Percentiles rank a stretch among this genome's conserved stretches.
Conservation (phyloP, 2,329 filamentous ascomycete species). For the Fusarium sp. region DNA sequence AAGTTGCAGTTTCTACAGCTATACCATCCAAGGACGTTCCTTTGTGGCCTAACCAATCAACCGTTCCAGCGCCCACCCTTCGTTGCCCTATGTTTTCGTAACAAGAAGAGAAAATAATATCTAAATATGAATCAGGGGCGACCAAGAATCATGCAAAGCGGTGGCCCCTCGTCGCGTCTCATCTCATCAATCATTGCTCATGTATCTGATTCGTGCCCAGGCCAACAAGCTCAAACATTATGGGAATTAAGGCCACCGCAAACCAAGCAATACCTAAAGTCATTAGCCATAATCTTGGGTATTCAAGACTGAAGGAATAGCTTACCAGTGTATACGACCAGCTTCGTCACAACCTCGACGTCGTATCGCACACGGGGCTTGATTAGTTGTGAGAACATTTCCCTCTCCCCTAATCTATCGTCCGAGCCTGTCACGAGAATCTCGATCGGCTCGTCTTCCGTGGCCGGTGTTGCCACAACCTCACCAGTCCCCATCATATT, state of each 20-base stretch:
- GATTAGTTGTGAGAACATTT: constrained; percentile 86
- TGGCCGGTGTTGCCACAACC: constrained; percentile 52
- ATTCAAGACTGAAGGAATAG: not conserved
- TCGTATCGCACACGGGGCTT: constrained; percentile 93
- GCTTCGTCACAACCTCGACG: constrained; percentile 97
- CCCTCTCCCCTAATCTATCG: constrained; percentile 71
- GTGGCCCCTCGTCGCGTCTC: constrained; percentile 14
- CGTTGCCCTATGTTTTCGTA: constrained; percentile 42
- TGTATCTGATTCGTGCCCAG: constrained; percentile 57
- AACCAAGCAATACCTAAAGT: constrained; percentile 81
- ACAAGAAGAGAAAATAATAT: constrained; percentile 27
- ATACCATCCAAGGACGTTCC: constrained; percentile 10
- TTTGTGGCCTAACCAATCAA: constrained; percentile 17
- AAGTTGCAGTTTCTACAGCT: constrained; percentile 16
- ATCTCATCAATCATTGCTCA: constrained; percentile 38
- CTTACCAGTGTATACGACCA: constrained; percentile 91
- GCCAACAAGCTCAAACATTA: constrained; percentile 74
- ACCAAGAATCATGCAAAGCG: constrained; percentile 12
- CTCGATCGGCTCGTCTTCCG: constrained; percentile 49
- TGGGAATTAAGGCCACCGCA: constrained; percentile 78
- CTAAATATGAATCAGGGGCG: constrained; percentile 31
- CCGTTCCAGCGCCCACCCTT: constrained; percentile 36
- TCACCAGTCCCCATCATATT: constrained; percentile 77
- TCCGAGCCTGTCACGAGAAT: constrained; percentile 52
- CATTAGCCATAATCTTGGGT: constrained; percentile 3